These are phyloP conservation scores for Polychaeton citri DNA, from an alignment of 2,329 filamentous ascomycete species.

Conservation along the genomic window DNA sequence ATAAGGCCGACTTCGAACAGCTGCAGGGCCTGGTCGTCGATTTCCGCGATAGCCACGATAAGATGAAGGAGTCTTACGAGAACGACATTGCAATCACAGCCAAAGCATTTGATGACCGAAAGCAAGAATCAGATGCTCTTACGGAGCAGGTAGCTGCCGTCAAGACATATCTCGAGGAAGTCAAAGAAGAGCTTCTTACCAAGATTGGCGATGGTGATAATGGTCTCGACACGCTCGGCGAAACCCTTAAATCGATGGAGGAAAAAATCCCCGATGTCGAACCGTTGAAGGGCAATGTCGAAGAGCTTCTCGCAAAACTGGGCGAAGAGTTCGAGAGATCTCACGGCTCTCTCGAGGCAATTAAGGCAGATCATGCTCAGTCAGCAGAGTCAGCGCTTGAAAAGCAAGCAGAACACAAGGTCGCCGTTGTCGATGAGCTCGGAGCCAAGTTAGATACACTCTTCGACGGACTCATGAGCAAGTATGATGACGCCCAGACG, in stretches of 20 bases:
- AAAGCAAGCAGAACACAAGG: slow-evolving; percentile 48
- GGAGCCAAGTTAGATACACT: slow-evolving; percentile 57
- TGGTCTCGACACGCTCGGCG: slow-evolving; percentile 46
- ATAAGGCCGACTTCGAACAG: slow-evolving; percentile 61
- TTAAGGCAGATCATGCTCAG: slow-evolving; percentile 64
- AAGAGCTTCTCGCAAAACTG: slow-evolving; percentile 57
- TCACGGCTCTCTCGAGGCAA: slow-evolving; percentile 62
- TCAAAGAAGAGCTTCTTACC: slow-evolving; percentile 61
- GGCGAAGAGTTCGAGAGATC: slow-evolving; percentile 80
- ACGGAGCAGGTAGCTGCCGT: slow-evolving; percentile 67
- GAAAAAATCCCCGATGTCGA: slow-evolving; percentile 45
- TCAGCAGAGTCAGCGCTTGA: slow-evolving; percentile 40
- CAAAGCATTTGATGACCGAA: slow-evolving; percentile 71
- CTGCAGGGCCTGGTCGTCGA: slow-evolving; percentile 41
- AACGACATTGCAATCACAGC: slow-evolving; percentile 60
- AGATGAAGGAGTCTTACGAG: slow-evolving; percentile 60
- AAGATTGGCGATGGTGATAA: slow-evolving; percentile 65
- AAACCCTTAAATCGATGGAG: slow-evolving; percentile 54
- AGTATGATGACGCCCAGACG: slow-evolving; percentile 75
- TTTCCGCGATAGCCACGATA: slow-evolving; percentile 46
- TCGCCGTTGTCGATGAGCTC: slow-evolving; percentile 40
- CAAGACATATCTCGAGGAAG: slow-evolving; percentile 61
- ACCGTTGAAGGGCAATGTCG: slow-evolving; percentile 32
- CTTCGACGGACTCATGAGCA: slow-evolving; percentile 65
- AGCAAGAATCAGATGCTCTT: slow-evolving; percentile 68